Percentiles rank a stretch among this genome's conserved stretches.
phyloP scores from a whole-genome alignment of 805 yeast genomes.

The Pichia nanzhaoensis region DNA sequence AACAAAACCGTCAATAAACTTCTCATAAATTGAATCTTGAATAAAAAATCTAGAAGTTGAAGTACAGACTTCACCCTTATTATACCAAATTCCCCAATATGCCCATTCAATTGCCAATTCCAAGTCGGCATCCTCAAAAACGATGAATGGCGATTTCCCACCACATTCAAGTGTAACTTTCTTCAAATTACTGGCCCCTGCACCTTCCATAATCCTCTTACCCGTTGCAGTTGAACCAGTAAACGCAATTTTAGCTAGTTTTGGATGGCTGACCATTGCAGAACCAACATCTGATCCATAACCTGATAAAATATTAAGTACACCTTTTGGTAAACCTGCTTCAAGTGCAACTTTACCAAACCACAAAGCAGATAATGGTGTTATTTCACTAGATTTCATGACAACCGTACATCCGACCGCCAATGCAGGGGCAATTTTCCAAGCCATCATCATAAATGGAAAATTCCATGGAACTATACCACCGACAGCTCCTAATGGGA shows the following conservation, averaged over 20 bases:
- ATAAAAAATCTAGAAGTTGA: conserved; percentile 42
- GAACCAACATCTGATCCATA: conserved; percentile 66
- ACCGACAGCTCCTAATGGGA: conserved; percentile 70
- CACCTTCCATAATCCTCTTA: conserved; percentile 58
- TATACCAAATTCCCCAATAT: conserved; percentile 39
- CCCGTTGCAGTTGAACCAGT: conserved; percentile 79
- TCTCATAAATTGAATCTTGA: conserved; percentile 38
- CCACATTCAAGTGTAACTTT: conserved; percentile 58
- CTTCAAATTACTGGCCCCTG: conserved; percentile 50
- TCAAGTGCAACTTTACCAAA: conserved; percentile 55
- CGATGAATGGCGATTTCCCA: conserved; percentile 50
- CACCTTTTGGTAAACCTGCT: conserved; percentile 74
- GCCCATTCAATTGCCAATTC: conserved; percentile 49
- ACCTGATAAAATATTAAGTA: conserved; percentile 65
- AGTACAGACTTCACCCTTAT: conserved; percentile 43
- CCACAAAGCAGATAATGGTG: conserved; percentile 66
- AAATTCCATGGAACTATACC: conserved; percentile 81
- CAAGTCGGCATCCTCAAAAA: conserved; percentile 47
- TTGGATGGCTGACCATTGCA: conserved; percentile 57
- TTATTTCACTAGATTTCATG: conserved; percentile 67
- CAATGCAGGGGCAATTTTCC: conserved; percentile 75
- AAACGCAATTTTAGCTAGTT: conserved; percentile 65
- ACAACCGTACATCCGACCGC: conserved; percentile 71
- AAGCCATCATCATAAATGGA: conserved; percentile 69
- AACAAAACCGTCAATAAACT: conserved; percentile 34